These are phyloP conservation scores for Santalum album DNA, from an alignment of 164 flowering plant genomes.

Conservation along the genomic window DNA sequence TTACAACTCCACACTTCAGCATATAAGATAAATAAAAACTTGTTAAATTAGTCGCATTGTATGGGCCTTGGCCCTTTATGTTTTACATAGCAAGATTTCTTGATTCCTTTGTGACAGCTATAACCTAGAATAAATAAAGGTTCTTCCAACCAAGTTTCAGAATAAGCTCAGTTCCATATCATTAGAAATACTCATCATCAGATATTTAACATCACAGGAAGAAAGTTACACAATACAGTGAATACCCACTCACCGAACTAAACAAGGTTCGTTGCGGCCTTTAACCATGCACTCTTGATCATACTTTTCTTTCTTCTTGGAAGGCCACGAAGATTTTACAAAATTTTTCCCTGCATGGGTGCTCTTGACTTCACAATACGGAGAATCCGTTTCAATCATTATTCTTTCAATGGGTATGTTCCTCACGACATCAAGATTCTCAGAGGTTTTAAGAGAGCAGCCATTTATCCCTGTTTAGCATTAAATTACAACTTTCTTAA, in stretches of 20 bases:
- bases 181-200: no score
- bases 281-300: slow-evolving; percentile 65
- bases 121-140: no score
- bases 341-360: slow-evolving; percentile 83
- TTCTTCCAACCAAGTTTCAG: no score
- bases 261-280: slow-evolving; percentile 96
- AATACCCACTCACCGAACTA: slow-evolving; percentile 55
- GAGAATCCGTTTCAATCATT: slow-evolving; percentile 99
- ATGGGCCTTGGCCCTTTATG: no score
- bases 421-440: slow-evolving; percentile 78
- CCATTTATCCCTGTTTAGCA: slow-evolving; percentile 79
- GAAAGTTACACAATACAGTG: background rate
- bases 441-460: slow-evolving; percentile 81
- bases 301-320: slow-evolving; percentile 94
- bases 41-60: no score
- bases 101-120: no score
- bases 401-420: slow-evolving; percentile 78
- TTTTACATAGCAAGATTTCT: no score
- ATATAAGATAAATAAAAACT: no score
- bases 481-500: background rate
- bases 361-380: slow-evolving; percentile 93
- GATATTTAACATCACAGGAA: no score
- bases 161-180: no score
- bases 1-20: no score
- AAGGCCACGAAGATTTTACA: slow-evolving; percentile 78